Base-by-base conservation (phyloP, 1,284 basidiomycete species). In the Irpex lacteus region DNA sequence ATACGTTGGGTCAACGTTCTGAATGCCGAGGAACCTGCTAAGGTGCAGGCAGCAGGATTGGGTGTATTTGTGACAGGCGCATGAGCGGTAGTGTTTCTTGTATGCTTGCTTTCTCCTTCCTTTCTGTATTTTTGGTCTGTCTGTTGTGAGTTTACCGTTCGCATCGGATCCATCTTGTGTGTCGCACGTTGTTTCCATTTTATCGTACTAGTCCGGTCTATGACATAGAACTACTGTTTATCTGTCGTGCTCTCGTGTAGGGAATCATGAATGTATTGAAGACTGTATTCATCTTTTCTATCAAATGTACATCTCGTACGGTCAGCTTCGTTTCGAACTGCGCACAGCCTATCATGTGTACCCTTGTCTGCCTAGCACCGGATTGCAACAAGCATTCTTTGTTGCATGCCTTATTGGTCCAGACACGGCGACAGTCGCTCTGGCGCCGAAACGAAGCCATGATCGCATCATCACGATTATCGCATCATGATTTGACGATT, bases 1-100 rank as follows among this genome's bases (percentile, higher is more conserved):
- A 86, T 95, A 65, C 82, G 87, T 50, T 84, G 98, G 59, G 81
- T 98, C 65, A 81, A 82, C 53, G 86, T 87, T 67, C 81, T 99
- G 74, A 93, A 91, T 73, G 79, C 78, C 40, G 85, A 92, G 76
- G 83, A 88, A 60, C 88, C 93, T 37, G 86, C 80, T 40, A 92
- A 91, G 77, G 81, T 96, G 52, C 87, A 89, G 74, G 89, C 88
- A 9, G 85, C 89, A 1, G 93, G 93, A 47, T 79, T 96, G 69
- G 71, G 75, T 13, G 74, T 77, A 18, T 91, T 82, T 75, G 77
- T 90, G 54, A 75, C 78, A 40, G 77, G 74, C 66, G 66, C 65
- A 13, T 67, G 64, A 56, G 21, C 26, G 15, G 56, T 19, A 18
- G 47, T 52, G 15, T 32, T 7, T 26, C 15, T 50, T 38, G 44